Evolutionary conservation across 148 eudicot genomes (phyloP).

Genomic region (Fagopyrum homotropicum): DNA sequence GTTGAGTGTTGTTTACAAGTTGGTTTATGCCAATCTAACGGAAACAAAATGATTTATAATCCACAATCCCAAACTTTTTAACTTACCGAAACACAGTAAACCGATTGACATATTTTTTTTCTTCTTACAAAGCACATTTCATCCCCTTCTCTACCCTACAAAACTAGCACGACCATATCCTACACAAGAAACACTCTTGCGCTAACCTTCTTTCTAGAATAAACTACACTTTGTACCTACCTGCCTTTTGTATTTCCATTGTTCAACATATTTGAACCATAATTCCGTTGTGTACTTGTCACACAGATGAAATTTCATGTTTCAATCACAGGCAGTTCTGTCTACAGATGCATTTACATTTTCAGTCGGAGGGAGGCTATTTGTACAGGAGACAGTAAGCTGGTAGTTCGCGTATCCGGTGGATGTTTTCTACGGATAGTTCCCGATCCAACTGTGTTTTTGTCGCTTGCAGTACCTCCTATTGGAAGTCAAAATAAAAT

Average conservation of each 20-base stretch:
- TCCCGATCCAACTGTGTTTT: conserved; percentile 81
- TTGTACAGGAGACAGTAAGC: conserved; percentile 69
- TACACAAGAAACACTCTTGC: neutral
- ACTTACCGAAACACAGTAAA: no score
- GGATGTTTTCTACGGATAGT: conserved; percentile 60
- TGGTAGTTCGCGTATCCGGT: conserved; percentile 65
- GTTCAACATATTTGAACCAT: neutral
- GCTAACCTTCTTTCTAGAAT: no score
- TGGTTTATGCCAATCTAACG: no score
- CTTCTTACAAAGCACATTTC: neutral
- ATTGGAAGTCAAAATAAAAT: conserved; percentile 3
- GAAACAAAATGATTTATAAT: no score
- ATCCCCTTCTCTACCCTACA: neutral
- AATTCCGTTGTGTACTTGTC: neutral
- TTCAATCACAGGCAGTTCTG: neutral
- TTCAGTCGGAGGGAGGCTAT: conserved; percentile 16
- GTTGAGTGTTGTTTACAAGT: no score
- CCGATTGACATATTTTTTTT: no score
- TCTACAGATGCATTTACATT: no score
- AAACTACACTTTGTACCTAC: neutral
- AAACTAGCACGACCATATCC: neutral
- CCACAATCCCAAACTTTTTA: no score
- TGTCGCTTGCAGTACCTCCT: conserved; percentile 79
- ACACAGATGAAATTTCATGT: no score
- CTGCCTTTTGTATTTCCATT: neutral